phyloP scores from a whole-genome alignment of 2,329 filamentous ascomycete species.

The Sporothrix humicola region DNA sequence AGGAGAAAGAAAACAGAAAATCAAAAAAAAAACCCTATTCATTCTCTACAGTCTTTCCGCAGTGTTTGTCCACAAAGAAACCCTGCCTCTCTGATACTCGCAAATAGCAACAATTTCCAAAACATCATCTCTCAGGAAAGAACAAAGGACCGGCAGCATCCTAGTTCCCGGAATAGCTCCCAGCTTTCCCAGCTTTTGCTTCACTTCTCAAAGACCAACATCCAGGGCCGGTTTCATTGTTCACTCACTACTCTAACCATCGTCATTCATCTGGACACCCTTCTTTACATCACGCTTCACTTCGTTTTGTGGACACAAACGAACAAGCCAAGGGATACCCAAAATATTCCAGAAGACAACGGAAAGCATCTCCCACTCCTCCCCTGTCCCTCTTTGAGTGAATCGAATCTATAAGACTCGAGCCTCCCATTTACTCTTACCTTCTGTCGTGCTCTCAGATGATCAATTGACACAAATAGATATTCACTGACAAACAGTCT shows the following conservation, averaged over 20 bases:
- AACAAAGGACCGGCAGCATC: slow-evolving; percentile 9
- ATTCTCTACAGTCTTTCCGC: not conserved
- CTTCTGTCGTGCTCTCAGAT: not conserved
- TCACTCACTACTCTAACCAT: not conserved
- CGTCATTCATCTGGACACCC: not conserved
- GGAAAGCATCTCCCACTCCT: not conserved
- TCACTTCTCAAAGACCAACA: slow-evolving; percentile 16
- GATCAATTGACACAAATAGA: not conserved
- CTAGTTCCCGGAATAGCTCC: slow-evolving; percentile 21
- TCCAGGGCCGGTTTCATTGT: not conserved
- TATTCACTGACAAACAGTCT: not conserved
- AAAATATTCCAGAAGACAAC: not conserved
- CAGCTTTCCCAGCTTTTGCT: not conserved
- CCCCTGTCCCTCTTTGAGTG: not conserved
- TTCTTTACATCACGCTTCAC: not conserved
- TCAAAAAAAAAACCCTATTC: not conserved
- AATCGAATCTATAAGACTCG: slow-evolving; percentile 2
- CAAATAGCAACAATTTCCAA: slow-evolving; percentile 14
- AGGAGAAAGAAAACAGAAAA: not conserved
- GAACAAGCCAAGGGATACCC: not conserved
- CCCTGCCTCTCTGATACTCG: not conserved
- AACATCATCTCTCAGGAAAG: not conserved
- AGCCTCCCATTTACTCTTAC: not conserved
- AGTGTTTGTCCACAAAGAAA: slow-evolving; percentile 5
- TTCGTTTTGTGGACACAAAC: not conserved